Percentiles rank a stretch among this genome's conserved stretches.
Conservation (phyloP, 208 protist genomes). For the Acanthamoeba lenticulata region DNA sequence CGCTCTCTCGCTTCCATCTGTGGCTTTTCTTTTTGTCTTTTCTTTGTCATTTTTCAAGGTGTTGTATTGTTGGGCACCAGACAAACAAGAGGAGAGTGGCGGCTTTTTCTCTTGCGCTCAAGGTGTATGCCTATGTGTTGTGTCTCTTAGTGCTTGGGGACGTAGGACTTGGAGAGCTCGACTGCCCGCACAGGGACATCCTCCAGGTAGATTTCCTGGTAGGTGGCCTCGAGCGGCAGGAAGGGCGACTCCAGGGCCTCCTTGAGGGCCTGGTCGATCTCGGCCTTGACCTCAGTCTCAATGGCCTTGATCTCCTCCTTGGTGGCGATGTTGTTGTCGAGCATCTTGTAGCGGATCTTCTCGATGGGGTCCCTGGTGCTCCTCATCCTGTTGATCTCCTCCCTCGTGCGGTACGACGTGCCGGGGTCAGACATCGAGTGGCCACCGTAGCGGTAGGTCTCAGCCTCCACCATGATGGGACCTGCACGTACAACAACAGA, state of each 20-base stretch:
- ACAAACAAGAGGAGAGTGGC: background rate
- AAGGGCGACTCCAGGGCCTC: slow-evolving; percentile 88
- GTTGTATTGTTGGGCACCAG: too few species aligned
- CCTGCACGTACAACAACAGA: slow-evolving; percentile 84
- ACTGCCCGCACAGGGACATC: slow-evolving; percentile 37
- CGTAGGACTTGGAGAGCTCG: slow-evolving; percentile 52
- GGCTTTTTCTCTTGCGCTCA: background rate
- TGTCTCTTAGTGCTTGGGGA: background rate
- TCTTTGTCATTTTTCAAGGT: too few species aligned
- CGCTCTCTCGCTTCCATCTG: too few species aligned
- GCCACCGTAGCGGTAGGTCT: slow-evolving; percentile 93
- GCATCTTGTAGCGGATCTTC: slow-evolving; percentile 90
- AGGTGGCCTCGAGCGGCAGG: slow-evolving; percentile 84
- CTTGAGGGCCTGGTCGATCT: slow-evolving; percentile 94
- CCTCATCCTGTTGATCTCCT: slow-evolving; percentile 94
- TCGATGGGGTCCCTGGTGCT: slow-evolving; percentile 92
- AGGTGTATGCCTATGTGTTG: too few species aligned
- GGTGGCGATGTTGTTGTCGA: slow-evolving; percentile 91
- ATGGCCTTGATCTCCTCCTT: slow-evolving; percentile 95
- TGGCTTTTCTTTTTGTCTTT: too few species aligned
- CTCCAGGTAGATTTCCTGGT: slow-evolving; percentile 6
- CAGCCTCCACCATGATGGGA: slow-evolving; percentile 95
- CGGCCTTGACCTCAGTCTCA: slow-evolving; percentile 91
- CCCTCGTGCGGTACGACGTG: slow-evolving; percentile 95
- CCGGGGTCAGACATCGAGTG: slow-evolving; percentile 99